A percentile compares a stretch with the other conserved stretches of the same genome.
Conservation (phyloP, 2,329 filamentous ascomycete genomes). For the Apiospora marii region DNA sequence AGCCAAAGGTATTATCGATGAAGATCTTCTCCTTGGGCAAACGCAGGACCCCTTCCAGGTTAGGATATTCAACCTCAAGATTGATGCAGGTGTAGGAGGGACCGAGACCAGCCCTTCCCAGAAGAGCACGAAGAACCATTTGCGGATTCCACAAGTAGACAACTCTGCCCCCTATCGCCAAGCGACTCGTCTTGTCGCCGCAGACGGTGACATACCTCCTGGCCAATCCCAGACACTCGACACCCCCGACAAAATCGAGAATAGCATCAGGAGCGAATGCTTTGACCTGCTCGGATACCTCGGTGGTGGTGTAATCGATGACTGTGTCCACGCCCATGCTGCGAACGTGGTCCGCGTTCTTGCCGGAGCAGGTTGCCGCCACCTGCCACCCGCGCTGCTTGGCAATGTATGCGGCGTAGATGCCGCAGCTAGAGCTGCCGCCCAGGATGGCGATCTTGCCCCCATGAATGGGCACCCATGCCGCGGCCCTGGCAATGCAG, state of each 20-base stretch:
- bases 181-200: constrained; percentile 22
- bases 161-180: constrained; percentile 6
- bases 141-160: constrained; percentile 19
- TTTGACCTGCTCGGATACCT: background rate
- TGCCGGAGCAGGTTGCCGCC: constrained; percentile 32
- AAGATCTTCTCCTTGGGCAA: constrained; percentile 20
- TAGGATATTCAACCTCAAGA: background rate
- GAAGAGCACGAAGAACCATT: constrained; percentile 16
- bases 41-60: background rate
- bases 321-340: constrained; percentile 30
- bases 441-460: constrained; percentile 31
- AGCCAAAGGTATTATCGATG: constrained; percentile 27
- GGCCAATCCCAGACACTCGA: constrained; percentile 23
- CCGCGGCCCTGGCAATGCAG: constrained; percentile 28
- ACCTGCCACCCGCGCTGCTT: constrained; percentile 33
- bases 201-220: constrained; percentile 19
- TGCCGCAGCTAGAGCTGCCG: constrained; percentile 32
- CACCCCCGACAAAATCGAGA: constrained; percentile 24
- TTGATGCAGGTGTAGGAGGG: constrained; percentile 24
- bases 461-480: constrained; percentile 10
- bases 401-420: constrained; percentile 32
- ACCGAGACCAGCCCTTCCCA: constrained; percentile 20
- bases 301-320: constrained; percentile 31
- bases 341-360: constrained; percentile 32
- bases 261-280: constrained; percentile 23